These are phyloP conservation scores for Porphyridium purpureum DNA, from an alignment of 23 red algal genomes.

Conservation along the genomic window DNA sequence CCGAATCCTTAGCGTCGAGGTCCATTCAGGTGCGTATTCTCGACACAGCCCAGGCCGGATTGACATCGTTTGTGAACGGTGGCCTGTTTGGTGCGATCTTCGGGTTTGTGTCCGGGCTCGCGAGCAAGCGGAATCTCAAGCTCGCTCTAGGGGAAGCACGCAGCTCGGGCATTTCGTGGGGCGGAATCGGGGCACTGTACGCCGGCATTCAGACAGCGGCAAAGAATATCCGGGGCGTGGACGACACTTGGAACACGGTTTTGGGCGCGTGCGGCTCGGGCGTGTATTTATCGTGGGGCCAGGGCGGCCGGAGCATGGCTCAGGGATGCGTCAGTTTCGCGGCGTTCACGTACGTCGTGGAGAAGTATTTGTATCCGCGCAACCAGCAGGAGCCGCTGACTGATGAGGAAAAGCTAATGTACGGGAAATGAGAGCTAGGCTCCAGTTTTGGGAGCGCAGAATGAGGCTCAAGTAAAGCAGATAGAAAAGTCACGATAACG, in stretches of 20 bases:
- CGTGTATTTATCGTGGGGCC: conserved; percentile 41
- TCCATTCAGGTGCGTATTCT: too few relatives aligned
- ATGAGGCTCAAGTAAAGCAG: too few relatives aligned
- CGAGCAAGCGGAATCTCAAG: conserved; percentile 21
- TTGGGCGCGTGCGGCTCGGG: conserved; percentile 77
- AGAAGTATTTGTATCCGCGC: too few relatives aligned
- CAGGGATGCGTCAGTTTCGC: conserved; percentile 85
- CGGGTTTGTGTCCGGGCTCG: conserved; percentile 51
- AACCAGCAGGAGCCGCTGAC: too few relatives aligned
- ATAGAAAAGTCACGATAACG: too few relatives aligned
- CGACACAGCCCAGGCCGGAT: too few relatives aligned
- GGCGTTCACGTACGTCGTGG: conserved; percentile 58
- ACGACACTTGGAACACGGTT: conserved; percentile 59
- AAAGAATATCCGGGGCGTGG: conserved; percentile 33
- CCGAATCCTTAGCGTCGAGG: too few relatives aligned
- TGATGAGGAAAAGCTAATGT: too few relatives aligned
- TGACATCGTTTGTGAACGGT: too few relatives aligned
- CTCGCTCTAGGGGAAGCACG: conserved; percentile 39
- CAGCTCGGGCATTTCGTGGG: conserved; percentile 39
- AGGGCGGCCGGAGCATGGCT: conserved; percentile 13
- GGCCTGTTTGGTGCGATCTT: conserved; percentile 61
- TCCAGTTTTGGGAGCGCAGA: too few relatives aligned
- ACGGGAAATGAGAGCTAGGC: too few relatives aligned
- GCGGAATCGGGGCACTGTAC: conserved; percentile 57
- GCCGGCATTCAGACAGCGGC: conserved; percentile 55